phyloP scores from a whole-genome alignment of 192 early-diverging fungal species.

The Haplosporangium gracile region DNA sequence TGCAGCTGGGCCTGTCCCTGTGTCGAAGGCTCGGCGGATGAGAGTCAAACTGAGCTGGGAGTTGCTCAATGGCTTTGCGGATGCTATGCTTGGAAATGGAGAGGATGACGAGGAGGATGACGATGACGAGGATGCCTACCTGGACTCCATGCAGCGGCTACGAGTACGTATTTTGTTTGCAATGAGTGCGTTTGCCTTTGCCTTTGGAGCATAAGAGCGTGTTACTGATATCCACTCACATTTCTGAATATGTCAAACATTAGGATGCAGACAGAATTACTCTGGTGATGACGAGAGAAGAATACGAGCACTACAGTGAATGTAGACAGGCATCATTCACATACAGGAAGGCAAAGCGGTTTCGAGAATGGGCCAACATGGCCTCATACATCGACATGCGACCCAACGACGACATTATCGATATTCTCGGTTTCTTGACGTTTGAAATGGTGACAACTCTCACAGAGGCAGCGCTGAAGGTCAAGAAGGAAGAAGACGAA shows the following conservation, averaged over 20 bases:
- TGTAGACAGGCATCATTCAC: constrained; percentile 98
- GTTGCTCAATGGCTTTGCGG: constrained; percentile 82
- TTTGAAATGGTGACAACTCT: constrained; percentile 95
- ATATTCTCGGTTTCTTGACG: constrained; percentile 95
- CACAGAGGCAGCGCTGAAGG: constrained; percentile 88
- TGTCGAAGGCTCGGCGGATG: constrained; percentile 61
- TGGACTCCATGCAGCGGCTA: constrained; percentile 88
- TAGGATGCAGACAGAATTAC: constrained; percentile 94
- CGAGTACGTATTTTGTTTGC: constrained; percentile 49
- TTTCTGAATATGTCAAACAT: not conserved
- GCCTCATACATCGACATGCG: constrained; percentile 88
- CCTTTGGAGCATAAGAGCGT: not conserved
- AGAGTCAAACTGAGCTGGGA: constrained; percentile 95
- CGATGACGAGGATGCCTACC: constrained; percentile 91
- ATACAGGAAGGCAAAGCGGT: constrained; percentile 92
- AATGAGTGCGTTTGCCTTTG: not conserved
- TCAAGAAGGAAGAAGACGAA: constrained; percentile 70
- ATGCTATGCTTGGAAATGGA: constrained; percentile 80
- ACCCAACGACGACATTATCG: constrained; percentile 94
- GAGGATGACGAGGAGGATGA: constrained; percentile 90
- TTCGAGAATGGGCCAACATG: constrained; percentile 97
- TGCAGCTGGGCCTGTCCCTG: constrained; percentile 52
- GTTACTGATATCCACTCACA: not conserved
- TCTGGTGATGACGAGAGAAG: constrained; percentile 94
- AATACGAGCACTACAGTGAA: constrained; percentile 99